These are phyloP conservation scores for Picochlorum sp. DNA, from an alignment of 139 green algal genomes.

Conservation along the genomic window DNA sequence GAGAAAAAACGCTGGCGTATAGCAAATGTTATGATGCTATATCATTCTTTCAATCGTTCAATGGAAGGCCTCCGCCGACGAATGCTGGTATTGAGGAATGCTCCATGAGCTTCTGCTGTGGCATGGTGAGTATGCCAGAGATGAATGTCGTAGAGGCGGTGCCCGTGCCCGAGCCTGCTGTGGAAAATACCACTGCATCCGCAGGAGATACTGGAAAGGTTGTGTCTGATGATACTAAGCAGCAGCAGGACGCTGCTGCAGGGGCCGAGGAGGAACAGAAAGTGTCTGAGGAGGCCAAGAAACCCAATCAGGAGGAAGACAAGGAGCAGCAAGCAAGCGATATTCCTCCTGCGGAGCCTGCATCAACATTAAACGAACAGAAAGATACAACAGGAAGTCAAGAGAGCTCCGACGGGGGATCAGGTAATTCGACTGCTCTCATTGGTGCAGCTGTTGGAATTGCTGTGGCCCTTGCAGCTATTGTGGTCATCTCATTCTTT, in stretches of 20 bases:
- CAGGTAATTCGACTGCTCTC: neutral
- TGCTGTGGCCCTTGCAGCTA: neutral
- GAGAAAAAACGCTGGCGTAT: neutral
- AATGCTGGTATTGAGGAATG: slow-evolving; percentile 20
- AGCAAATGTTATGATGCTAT: neutral
- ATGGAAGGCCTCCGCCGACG: slow-evolving; percentile 1
- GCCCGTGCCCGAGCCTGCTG: neutral
- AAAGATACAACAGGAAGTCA: neutral
- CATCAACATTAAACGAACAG: neutral
- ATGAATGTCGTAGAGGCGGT: neutral
- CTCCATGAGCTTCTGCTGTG: slow-evolving; percentile 21
- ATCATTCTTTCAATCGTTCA: neutral
- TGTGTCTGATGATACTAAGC: no score
- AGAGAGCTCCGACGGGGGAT: no score
- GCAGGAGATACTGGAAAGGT: no score
- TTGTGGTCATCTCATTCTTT: neutral
- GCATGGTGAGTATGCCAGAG: neutral
- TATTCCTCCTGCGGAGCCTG: neutral
- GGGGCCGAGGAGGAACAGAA: no score
- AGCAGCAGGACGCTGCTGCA: no score
- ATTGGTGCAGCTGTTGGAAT: neutral
- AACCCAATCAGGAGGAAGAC: neutral
- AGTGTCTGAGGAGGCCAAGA: neutral
- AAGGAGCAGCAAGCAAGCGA: neutral
- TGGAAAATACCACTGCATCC: neutral